Evolutionary conservation across 768 basidiomycete genomes (phyloP), one percentile per base, ranked within the genome.

Genomic region (Pisolithus albus): DNA sequence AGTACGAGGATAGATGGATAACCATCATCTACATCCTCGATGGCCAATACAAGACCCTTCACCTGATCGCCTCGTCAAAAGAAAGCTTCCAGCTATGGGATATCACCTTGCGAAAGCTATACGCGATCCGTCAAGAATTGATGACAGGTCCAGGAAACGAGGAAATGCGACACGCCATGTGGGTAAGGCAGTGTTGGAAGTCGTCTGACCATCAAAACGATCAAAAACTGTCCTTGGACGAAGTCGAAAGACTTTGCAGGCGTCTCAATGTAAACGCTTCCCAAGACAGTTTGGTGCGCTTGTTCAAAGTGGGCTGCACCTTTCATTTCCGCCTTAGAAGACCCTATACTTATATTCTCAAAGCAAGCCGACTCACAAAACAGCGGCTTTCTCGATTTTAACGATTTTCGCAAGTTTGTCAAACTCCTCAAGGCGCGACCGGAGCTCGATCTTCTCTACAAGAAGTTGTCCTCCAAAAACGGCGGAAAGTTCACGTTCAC

Each of bases 111-210:
- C 74, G 75, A 41, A 79, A 80, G 49, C 71, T 93, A 18, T 74
- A 82, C 53, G 74, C 79, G 2, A 74, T 86, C 40, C 77, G 88
- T 24, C 80, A 80, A 57, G 82, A 83, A 41, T 75, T 91, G 30
- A 85, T 85, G 81, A 76, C 73, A 9, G 86, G 84, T 0, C 70
- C 81, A 0, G 83, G 82, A 11, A 77, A 83, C 50, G 68, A 78
- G 28, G 83, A 85, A 53, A 70, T 83, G 50, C 68, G 86, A 21
- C 79, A 87, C 55, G 73, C 75, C 0, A 72, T 89, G 9, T 92
- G 89, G 90, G 81, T 89, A 69, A 76, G 80, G 50, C 84, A 85
- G 64, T 88, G 85, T 62, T 92, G 90, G 89, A 88, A 83, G 61
- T 79, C 77, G 13, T 80, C 83, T 0, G 84, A 86, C 55, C 73